Evolutionary conservation across 1,139 yeast genomes (phyloP).

Genomic region (Debaryomycetaceae sp.): DNA sequence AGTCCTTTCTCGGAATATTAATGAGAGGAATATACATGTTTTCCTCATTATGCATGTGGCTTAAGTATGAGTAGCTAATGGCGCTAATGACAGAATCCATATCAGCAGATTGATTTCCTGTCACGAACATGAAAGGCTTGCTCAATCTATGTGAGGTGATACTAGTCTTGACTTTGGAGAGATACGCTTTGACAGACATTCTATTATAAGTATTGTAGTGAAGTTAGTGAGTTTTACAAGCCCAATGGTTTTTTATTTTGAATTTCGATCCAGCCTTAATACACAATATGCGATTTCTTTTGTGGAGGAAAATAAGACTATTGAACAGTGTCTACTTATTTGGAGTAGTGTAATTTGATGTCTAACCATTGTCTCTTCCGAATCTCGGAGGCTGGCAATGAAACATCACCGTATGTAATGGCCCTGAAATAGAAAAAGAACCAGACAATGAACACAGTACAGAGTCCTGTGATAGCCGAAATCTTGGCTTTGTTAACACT

Average conservation of each 20-base stretch:
- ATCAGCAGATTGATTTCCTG: constrained; percentile 86
- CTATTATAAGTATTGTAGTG: background rate
- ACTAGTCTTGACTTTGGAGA: constrained; percentile 16
- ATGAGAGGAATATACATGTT: constrained; percentile 57
- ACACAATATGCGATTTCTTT: background rate
- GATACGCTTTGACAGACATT: constrained; percentile 23
- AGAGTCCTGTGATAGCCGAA: constrained; percentile 31
- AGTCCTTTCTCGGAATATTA: constrained; percentile 66
- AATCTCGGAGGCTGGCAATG: constrained; percentile 63
- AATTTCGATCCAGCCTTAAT: background rate
- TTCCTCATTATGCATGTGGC: constrained; percentile 20
- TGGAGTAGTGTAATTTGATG: constrained; percentile 78
- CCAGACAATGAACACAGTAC: constrained; percentile 49
- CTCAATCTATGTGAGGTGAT: constrained; percentile 12
- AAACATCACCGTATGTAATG: constrained; percentile 75
- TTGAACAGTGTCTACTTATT: constrained; percentile 30
- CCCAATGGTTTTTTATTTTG: background rate
- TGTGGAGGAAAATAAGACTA: background rate
- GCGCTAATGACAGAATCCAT: constrained; percentile 84
- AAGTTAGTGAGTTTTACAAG: background rate
- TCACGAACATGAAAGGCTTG: constrained; percentile 45
- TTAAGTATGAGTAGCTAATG: constrained; percentile 63
- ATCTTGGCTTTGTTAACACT: constrained; percentile 26
- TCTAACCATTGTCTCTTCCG: constrained; percentile 76
- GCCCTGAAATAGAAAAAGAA: constrained; percentile 80